Evolutionary conservation across 2,329 filamentous ascomycete genomes (phyloP).

Genomic region (Sphaerulina musiva): DNA sequence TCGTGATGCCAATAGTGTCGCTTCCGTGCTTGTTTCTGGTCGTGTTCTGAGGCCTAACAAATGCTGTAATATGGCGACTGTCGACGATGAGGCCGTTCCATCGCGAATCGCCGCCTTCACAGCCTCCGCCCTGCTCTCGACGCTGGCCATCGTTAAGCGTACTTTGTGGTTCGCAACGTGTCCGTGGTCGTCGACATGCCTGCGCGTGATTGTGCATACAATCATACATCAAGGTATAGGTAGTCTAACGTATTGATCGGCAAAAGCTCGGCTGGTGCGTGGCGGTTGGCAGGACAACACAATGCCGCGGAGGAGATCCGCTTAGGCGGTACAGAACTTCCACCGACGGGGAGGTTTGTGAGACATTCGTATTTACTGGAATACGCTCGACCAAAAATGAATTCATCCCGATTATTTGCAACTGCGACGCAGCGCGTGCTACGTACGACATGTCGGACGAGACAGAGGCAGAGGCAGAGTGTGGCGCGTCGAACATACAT

Average conservation of each 20-base stretch:
- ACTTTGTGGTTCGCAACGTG: neutral
- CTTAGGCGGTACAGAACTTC: neutral
- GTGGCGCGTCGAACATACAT: constrained; percentile 9
- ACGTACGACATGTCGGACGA: neutral
- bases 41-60: constrained; percentile 20
- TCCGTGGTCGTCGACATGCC: neutral
- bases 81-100: constrained; percentile 21
- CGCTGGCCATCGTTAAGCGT: constrained; percentile 12
- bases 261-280: neutral
- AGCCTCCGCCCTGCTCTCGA: constrained; percentile 11
- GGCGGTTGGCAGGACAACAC: neutral
- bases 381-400: constrained; percentile 5
- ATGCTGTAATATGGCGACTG: constrained; percentile 25
- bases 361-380: neutral
- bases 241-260: neutral
- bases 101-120: constrained; percentile 20
- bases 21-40: constrained; percentile 7
- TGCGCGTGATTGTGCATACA: neutral
- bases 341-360: too few species aligned
- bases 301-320: constrained; percentile 1
- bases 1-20: constrained; percentile 5
- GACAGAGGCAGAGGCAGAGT: neutral
- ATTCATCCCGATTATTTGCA: constrained; percentile 7
- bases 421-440: constrained; percentile 2
- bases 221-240: neutral